These are phyloP conservation scores for Dendrobium officinale DNA, from an alignment of 106 monocot species.

Conservation along the genomic window DNA sequence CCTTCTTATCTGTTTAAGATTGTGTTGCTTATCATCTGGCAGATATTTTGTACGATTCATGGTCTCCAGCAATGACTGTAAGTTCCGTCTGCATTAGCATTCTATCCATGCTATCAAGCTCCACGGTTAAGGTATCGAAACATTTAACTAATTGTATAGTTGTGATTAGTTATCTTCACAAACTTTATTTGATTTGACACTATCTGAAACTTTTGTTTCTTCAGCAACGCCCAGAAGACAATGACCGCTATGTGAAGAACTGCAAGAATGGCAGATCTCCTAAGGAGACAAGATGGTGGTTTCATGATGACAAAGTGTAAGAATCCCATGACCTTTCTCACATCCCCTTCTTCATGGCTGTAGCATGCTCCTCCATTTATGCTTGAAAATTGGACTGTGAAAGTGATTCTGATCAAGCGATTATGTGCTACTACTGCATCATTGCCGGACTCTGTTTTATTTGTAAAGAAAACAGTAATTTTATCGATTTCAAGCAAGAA, in stretches of 20 bases:
- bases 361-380: background rate
- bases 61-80: conserved; percentile 11
- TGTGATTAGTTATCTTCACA: background rate
- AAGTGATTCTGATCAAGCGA: background rate
- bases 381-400: background rate
- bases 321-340: background rate
- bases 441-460: background rate
- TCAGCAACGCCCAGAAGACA: conserved; percentile 63
- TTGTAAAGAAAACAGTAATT: background rate
- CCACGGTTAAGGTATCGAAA: conserved; percentile 1
- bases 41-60: conserved; percentile 11
- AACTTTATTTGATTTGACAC: background rate
- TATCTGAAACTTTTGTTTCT: background rate
- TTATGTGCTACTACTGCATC: background rate
- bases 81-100: conserved; percentile 8
- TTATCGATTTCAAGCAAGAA: too few relatives aligned
- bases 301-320: conserved; percentile 60
- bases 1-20: background rate
- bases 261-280: conserved; percentile 62
- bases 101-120: conserved; percentile 10
- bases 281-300: conserved; percentile 73
- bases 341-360: background rate
- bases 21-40: background rate
- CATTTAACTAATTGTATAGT: background rate
- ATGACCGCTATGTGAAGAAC: conserved; percentile 62